Conservation (phyloP, 1,284 basidiomycete species). For the Inonotus hispidus region DNA sequence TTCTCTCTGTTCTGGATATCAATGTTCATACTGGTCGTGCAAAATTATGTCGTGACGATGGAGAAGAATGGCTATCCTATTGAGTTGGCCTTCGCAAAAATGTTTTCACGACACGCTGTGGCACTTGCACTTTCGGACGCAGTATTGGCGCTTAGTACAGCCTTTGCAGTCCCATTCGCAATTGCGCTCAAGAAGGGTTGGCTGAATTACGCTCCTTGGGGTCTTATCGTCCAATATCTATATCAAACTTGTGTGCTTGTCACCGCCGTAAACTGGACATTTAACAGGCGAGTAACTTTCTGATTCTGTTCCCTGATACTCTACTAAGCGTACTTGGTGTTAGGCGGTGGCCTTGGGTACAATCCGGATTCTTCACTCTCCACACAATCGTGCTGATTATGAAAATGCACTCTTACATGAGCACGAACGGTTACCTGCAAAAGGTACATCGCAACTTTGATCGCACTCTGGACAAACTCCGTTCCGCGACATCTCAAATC, state of each 20-base stretch:
- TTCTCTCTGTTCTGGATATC: slow-evolving; percentile 91
- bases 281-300: slow-evolving; percentile 49
- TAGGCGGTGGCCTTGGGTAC: slow-evolving; percentile 96
- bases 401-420: slow-evolving; percentile 96
- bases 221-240: slow-evolving; percentile 71
- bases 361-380: slow-evolving; percentile 93
- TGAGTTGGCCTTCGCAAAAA: slow-evolving; percentile 75
- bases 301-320: neutral
- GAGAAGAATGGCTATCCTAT: slow-evolving; percentile 76
- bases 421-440: slow-evolving; percentile 84
- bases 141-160: slow-evolving; percentile 73
- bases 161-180: slow-evolving; percentile 80
- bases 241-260: slow-evolving; percentile 70
- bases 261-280: slow-evolving; percentile 78
- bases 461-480: slow-evolving; percentile 40
- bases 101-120: slow-evolving; percentile 85
- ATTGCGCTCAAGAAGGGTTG: slow-evolving; percentile 70
- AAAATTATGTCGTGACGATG: slow-evolving; percentile 74
- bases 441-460: slow-evolving; percentile 44
- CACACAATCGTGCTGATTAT: slow-evolving; percentile 90
- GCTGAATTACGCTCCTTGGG: slow-evolving; percentile 74
- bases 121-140: slow-evolving; percentile 83
- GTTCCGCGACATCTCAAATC: slow-evolving; percentile 39
- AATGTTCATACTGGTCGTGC: slow-evolving; percentile 73
- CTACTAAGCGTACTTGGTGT: neutral